Conservation (phyloP, 2,329 filamentous ascomycete species). For the Hymenoscyphus fructigenus region DNA sequence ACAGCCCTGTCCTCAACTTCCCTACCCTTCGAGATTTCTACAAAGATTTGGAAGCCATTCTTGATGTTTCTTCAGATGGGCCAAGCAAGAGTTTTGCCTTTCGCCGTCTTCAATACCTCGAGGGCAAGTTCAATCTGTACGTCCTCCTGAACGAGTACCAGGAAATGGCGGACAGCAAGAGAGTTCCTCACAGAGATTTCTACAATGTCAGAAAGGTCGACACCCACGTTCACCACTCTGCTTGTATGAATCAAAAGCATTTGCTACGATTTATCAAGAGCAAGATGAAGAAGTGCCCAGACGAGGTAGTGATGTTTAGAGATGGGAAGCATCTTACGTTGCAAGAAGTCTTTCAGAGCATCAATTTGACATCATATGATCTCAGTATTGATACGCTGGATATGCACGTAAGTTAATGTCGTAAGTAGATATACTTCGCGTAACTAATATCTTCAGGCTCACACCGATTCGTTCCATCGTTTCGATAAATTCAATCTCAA, state of each 20-base stretch:
- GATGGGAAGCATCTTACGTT: conserved; percentile 91
- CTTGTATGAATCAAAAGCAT: conserved; percentile 99
- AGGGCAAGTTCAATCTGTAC: conserved; percentile 97
- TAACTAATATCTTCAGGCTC: conserved; percentile 57
- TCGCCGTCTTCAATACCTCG: conserved; percentile 87
- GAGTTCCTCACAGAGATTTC: conserved; percentile 95
- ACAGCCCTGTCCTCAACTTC: conserved; percentile 74
- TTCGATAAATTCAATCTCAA: conserved; percentile 99
- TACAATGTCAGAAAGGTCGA: conserved; percentile 99
- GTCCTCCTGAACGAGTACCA: conserved; percentile 93
- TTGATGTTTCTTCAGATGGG: conserved; percentile 89
- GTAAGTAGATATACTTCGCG: not conserved
- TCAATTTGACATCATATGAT: conserved; percentile 96
- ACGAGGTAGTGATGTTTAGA: conserved; percentile 88
- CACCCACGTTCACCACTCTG: conserved; percentile 97
- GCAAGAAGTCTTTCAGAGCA: conserved; percentile 92
- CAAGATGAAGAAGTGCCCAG: conserved; percentile 98
- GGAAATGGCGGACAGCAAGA: conserved; percentile 96
- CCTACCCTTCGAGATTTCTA: conserved; percentile 95
- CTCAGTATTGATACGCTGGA: conserved; percentile 97
- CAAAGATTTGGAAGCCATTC: conserved; percentile 84
- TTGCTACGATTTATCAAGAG: conserved; percentile 97
- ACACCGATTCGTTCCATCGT: conserved; percentile 96
- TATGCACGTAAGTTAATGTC: conserved; percentile 74
- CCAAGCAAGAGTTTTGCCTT: conserved; percentile 98